Evolutionary conservation across 1,284 basidiomycete genomes (phyloP), one percentile per base, ranked within the genome.

Genomic region (Sporisorium graminicola): DNA sequence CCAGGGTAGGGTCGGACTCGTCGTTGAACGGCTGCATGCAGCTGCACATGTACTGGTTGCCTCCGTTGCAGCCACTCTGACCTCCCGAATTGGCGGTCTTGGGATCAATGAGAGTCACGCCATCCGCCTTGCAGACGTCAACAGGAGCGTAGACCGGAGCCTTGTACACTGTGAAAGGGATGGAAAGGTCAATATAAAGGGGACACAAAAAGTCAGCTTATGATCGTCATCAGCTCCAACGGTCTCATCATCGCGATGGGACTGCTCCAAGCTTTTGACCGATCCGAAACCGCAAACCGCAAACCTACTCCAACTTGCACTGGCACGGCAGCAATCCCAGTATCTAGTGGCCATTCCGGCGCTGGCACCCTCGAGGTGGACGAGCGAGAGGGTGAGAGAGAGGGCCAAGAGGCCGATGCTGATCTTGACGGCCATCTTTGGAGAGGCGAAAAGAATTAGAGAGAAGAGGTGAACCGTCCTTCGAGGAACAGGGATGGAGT

Each of bases 1-100:
- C 65, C 0, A 76, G 56, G 0, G 43, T 57, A 5, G 60, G 46
- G 42, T 71, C 68, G 0, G 35, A 22, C 0, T 31, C 24, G 44
- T 76, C 74, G 40, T 60, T 44, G 49, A 61, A 76, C 0, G 74
- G 74, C 55, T 76, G 74, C 65, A 68, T 64, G 56, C 68, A 71
- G 52, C 18, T 71, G 54, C 74, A 76, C 53, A 57, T 53, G 65
- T 46, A 71, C 46, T 63, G 58, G 26, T 76, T 42, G 22, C 74
- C 74, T 22, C 74, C 74, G 40, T 67, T 62, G 74, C 74, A 76
- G 9, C 61, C 65, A 13, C 49, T 58, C 49, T 76, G 53, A 1
- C 74, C 43, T 2, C 74, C 74, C 10, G 53, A 47, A 12, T 52
- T 54, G 27, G 59, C 65, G 13, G 52, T 20, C 6, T 26, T 20